Conservation (phyloP, 495 filamentous ascomycete species). For the Penicillium fimorum region DNA sequence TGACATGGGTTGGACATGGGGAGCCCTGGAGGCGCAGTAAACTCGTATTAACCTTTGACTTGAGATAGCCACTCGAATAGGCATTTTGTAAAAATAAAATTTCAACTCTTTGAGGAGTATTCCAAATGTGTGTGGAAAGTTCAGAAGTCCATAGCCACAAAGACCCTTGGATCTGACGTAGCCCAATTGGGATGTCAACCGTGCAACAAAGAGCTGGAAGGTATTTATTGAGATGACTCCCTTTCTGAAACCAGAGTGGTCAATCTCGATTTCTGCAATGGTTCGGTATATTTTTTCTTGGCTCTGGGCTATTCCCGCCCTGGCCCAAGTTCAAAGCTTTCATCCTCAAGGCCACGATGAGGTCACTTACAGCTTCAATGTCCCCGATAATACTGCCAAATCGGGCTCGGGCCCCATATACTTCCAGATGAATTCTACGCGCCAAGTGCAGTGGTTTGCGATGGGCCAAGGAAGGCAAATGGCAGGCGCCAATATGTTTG, state of each 20-base stretch:
- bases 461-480: conserved; percentile 63
- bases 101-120: background rate
- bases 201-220: conserved; percentile 1
- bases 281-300: background rate
- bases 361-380: conserved; percentile 35
- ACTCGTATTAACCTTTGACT: background rate
- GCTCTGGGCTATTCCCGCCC: conserved; percentile 7
- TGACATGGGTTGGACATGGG: background rate
- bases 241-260: background rate
- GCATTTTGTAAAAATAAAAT: background rate
- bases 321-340: conserved; percentile 32
- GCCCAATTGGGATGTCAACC: background rate
- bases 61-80: conserved; percentile 1
- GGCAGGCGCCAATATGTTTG: conserved; percentile 64
- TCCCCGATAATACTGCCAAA: conserved; percentile 29
- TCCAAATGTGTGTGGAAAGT: background rate
- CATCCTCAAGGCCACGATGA: conserved; percentile 23
- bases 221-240: conserved; percentile 3
- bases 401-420: conserved; percentile 48
- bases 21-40: conserved; percentile 14
- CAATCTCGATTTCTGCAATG: background rate
- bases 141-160: background rate
- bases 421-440: conserved; percentile 63
- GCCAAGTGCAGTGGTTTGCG: conserved; percentile 60
- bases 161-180: conserved; percentile 1